These are phyloP conservation scores for Colletotrichum tamarilloi DNA, from an alignment of 2,329 filamentous ascomycete genomes.

Conservation along the genomic window DNA sequence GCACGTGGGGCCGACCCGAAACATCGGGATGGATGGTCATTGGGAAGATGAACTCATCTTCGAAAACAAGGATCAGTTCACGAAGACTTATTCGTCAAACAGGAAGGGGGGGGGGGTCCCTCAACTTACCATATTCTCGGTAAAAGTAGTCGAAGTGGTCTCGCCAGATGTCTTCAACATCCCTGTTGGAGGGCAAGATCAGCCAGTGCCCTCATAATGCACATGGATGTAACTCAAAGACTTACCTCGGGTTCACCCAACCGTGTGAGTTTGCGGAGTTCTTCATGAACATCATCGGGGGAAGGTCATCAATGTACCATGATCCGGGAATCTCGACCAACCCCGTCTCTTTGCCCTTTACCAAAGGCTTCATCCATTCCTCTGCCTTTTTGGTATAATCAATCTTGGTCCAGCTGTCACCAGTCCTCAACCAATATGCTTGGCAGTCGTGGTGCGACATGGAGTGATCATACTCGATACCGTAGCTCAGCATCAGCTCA, in stretches of 20 bases:
- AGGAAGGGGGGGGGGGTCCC: no score
- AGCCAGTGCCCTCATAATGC: accelerated
- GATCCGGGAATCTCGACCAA: conserved; percentile 73
- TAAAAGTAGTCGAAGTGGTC: conserved; percentile 81
- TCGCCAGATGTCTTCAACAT: conserved; percentile 73
- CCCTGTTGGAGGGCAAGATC: conserved; percentile 38
- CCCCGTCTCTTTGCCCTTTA: conserved; percentile 68
- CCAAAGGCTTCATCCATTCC: conserved; percentile 74
- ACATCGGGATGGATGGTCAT: conserved; percentile 83
- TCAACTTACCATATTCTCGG: conserved; percentile 65
- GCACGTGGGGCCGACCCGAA: conserved; percentile 75
- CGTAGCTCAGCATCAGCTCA: conserved; percentile 73
- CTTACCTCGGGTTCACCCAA: conserved; percentile 59
- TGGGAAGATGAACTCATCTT: conserved; percentile 79
- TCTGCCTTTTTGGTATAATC: conserved; percentile 71
- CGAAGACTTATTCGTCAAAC: no score
- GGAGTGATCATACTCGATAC: conserved; percentile 76
- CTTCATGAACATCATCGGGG: conserved; percentile 80
- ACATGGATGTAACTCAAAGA: accelerated
- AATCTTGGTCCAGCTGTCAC: conserved; percentile 75
- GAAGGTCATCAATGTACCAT: conserved; percentile 74
- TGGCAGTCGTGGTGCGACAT: conserved; percentile 75
- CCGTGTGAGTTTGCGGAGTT: conserved; percentile 72
- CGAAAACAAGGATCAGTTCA: neutral
- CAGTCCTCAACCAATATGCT: conserved; percentile 71